phyloP scores from a whole-genome alignment of 1,284 basidiomycete species.

The Ustilago bromivora region DNA sequence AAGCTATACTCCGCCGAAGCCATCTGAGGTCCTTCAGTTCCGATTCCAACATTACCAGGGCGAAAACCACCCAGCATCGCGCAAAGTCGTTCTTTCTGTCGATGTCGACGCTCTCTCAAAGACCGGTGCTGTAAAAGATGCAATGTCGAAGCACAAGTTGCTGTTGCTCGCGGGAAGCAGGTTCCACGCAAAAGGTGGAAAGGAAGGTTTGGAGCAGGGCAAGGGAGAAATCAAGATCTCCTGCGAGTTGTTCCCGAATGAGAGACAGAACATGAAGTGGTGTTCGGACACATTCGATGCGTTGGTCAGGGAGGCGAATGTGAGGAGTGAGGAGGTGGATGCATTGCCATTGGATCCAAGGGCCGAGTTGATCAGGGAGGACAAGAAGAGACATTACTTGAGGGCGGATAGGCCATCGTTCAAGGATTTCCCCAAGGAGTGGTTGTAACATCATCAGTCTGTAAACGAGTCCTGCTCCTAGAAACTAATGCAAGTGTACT shows the following conservation, averaged over 20 bases:
- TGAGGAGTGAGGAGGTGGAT: constrained; percentile 53
- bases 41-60: constrained; percentile 70
- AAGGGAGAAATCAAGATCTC: constrained; percentile 67
- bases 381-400: constrained; percentile 54
- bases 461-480: neutral
- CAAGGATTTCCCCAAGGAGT: constrained; percentile 69
- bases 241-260: constrained; percentile 68
- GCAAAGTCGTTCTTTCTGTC: constrained; percentile 68
- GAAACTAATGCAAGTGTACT: neutral
- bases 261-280: constrained; percentile 71
- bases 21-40: constrained; percentile 53
- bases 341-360: constrained; percentile 69
- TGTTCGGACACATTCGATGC: constrained; percentile 70
- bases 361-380: constrained; percentile 47
- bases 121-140: constrained; percentile 43
- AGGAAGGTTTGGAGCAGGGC: constrained; percentile 11
- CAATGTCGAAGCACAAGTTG: constrained; percentile 68
- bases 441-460: constrained; percentile 57
- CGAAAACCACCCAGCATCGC: constrained; percentile 68
- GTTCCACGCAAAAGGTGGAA: constrained; percentile 34
- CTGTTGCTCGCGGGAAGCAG: constrained; percentile 69
- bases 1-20: constrained; percentile 61
- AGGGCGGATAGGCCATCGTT: constrained; percentile 54
- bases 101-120: constrained; percentile 57
- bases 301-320: constrained; percentile 68